A percentile compares a stretch with the other conserved stretches of the same genome.
Conservation (phyloP, 768 basidiomycete species). For the Cubamyces sp. region DNA sequence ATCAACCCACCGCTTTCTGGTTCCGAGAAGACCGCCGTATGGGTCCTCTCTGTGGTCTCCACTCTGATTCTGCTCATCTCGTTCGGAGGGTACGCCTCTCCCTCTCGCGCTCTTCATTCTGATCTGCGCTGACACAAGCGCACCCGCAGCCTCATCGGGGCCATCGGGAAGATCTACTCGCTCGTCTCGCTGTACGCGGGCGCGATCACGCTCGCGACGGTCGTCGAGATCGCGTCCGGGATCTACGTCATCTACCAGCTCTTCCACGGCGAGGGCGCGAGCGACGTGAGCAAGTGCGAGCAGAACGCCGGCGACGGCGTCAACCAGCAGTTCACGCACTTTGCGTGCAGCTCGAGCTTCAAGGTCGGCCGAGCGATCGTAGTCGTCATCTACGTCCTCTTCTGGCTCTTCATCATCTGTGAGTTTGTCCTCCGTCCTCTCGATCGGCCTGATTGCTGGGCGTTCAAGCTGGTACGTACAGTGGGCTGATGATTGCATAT, state of each 20-base stretch:
- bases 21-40: constrained; percentile 47
- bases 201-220: constrained; percentile 49
- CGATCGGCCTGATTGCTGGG: neutral
- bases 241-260: constrained; percentile 52
- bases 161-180: constrained; percentile 44
- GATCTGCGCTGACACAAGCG: too few species aligned
- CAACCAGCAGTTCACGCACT: constrained; percentile 34
- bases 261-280: constrained; percentile 38
- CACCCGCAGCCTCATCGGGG: constrained; percentile 52
- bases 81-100: constrained; percentile 49
- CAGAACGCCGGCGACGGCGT: constrained; percentile 39
- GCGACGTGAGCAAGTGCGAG: constrained; percentile 39
- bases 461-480: neutral
- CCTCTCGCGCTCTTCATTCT: too few species aligned
- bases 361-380: constrained; percentile 47
- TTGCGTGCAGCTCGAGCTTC: constrained; percentile 48
- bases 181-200: constrained; percentile 50
- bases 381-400: constrained; percentile 50
- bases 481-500: neutral
- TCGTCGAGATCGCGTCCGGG: constrained; percentile 51
- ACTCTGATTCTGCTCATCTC: constrained; percentile 52
- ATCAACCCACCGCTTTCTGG: constrained; percentile 41
- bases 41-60: constrained; percentile 51
- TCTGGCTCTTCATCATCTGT: constrained; percentile 62
- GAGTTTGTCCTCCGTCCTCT: constrained; percentile 30